Conservation (phyloP, 495 filamentous ascomycete species). For the Pseudoneurospora amorphoporcata region DNA sequence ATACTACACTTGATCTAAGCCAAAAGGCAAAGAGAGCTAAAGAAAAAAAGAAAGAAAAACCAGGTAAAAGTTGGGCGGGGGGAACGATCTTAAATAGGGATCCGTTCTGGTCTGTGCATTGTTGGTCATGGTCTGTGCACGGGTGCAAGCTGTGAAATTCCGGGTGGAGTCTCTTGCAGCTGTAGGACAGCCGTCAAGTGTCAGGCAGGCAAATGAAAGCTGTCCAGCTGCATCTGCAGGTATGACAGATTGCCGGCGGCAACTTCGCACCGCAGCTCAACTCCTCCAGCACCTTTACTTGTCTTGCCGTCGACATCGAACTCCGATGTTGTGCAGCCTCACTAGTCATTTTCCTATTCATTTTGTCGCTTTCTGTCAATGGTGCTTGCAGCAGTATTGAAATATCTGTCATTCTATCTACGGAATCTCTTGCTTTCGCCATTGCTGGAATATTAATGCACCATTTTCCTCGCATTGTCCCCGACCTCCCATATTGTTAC, state of each 20-base stretch:
- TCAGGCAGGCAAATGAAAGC: too few relatives aligned
- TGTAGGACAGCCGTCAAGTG: neutral
- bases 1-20: slow-evolving; percentile 99
- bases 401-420: too few relatives aligned
- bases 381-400: too few relatives aligned
- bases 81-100: slow-evolving; percentile 2
- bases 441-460: neutral
- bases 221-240: too few relatives aligned
- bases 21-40: slow-evolving; percentile 49
- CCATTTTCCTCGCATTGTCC: neutral
- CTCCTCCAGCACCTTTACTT: neutral
- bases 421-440: too few relatives aligned
- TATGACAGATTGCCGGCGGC: neutral
- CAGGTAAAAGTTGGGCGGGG: neutral
- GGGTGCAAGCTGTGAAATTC: neutral
- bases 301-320: neutral
- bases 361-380: too few relatives aligned
- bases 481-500: neutral
- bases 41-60: slow-evolving; percentile 17
- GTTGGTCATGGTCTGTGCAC: slow-evolving; percentile 7
- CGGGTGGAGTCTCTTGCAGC: neutral
- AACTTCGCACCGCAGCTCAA: neutral
- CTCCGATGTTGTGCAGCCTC: neutral
- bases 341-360: neutral
- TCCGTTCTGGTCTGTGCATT: slow-evolving; percentile 3